Conservation (phyloP, 805 yeast species). For the Candida takata region DNA sequence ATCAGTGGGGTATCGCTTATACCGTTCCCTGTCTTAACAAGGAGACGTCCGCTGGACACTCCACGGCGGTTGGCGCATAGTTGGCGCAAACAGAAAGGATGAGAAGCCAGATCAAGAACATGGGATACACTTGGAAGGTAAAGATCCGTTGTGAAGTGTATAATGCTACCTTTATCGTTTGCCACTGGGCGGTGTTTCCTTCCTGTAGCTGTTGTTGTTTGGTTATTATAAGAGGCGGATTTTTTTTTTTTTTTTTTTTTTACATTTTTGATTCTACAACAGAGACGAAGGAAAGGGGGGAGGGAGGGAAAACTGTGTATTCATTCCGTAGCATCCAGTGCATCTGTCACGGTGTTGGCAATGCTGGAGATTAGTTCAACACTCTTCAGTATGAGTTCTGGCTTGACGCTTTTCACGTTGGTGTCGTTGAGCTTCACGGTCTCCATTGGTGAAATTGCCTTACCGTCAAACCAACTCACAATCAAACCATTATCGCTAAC, state of each 20-base stretch:
- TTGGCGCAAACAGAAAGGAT: not conserved
- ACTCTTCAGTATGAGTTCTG: slow-evolving; percentile 42
- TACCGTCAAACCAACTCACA: slow-evolving; percentile 62
- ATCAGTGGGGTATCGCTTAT: slow-evolving; percentile 1
- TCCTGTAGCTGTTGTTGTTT: not conserved
- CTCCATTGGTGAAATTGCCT: slow-evolving; percentile 65
- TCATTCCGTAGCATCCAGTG: slow-evolving; percentile 13
- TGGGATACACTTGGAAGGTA: not conserved
- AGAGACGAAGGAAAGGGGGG: no score
- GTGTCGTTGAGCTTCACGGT: slow-evolving; percentile 54
- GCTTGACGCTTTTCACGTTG: slow-evolving; percentile 48
- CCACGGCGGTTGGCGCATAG: slow-evolving; percentile 23
- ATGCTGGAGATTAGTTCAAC: slow-evolving; percentile 50
- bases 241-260: not conserved
- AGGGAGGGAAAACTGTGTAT: not conserved
- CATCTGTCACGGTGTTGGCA: slow-evolving; percentile 52
- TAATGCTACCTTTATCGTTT: no score
- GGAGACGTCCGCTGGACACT: slow-evolving; percentile 22
- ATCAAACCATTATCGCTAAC: slow-evolving; percentile 81
- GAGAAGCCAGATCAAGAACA: not conserved
- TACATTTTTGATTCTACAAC: no score
- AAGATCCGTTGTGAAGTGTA: no score
- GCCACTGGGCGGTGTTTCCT: no score
- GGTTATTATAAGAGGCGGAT: no score
- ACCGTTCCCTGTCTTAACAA: slow-evolving; percentile 14